Base-by-base conservation (phyloP, 2,329 filamentous ascomycete genomes). In the Verticillium nonalfalfae region DNA sequence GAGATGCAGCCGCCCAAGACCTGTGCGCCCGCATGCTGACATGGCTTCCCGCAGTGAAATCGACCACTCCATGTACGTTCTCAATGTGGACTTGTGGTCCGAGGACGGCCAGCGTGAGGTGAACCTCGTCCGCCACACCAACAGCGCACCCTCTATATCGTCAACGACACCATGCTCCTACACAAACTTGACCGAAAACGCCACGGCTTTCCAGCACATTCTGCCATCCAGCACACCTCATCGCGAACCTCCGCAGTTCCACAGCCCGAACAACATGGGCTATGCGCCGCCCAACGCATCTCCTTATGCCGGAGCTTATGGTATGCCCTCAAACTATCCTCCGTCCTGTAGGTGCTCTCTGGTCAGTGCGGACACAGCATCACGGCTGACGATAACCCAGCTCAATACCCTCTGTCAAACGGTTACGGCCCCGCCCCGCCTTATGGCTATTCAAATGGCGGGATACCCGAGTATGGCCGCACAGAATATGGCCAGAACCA, bases 81-180 rank as follows among this genome's bases (percentile, higher is more conserved):
- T 88, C 40, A 87, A 87, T 58, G 87, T 89, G 7, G 87, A 90
- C 67, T 76, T 90, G 2, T 88, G 87, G 78, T 87, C 85, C 58
- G 86, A 89, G 66, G 83, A 87, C 55, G 84, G 86, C 18, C 78
- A 81, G 1, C 80, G 85, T 61, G 87, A 89, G 74, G 86, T 88
- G 36, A 89, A 89, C 61, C 81, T 90, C 62, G 82, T 87, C 31
- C 85, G 88, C 70, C 81, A 84, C 58, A 84, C 81, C 1, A 86
- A 86, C 63, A 85, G 84, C 33, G 82, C 82, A 3, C 91, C 91
- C 1, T 92, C 90, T 14, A 96, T 96, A 68, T 91, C 89, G 2
- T 90, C 90, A 4, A 91, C 91, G 9, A 90, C 89, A 9, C 88
- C 89, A 4, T 90, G 89, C 7, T 91, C 91, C 1, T 97, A 91